Evolutionary conservation across 805 yeast genomes (phyloP), one percentile per base, ranked within the genome.

Genomic region (Metschnikowia koreensis): DNA sequence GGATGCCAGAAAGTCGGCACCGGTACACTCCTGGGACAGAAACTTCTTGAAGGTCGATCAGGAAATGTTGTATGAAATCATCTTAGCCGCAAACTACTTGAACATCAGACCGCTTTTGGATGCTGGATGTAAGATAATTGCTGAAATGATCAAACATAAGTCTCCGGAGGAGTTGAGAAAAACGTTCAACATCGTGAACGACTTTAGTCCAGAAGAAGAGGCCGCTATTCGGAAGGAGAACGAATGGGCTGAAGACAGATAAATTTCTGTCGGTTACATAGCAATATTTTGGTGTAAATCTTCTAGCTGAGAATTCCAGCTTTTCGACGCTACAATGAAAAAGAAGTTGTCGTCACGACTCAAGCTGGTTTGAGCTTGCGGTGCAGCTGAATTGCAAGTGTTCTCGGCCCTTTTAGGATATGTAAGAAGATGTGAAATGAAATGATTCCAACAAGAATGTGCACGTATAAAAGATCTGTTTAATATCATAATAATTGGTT

Each of bases 1-100:
- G 48, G 96, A 89, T 60, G 81, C 89, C 26, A 83, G 87, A 67
- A 89, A 88, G 66, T 80, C 93, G n/a, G 90, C 91, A 1, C 97
- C 96, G 3, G 90, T 93, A 47, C 93, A 87, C 55, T 91, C 91
- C 44, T 93, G 98, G 98, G 98, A 93, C 71, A 88, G 89, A 68
- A 89, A 88, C 68, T 93, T 92, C 68, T 80, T 93, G 61, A 88
- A 89, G 65, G 97, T 93, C 38, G 98, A 93, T 70, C 98, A 87
- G 65, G 93, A 87, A 60, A 87, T 87, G 92, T 76, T 87, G 52
- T 87, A 87, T 59, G 94, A 86, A 63, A 87, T 87, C 63, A 85
- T 87, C 52, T 71, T 84, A 51, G 93, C 93, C n/a, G 89, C 93
- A 16, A 87, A 87, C 67, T 87, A 86, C 65, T 71, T 87, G 63